Evolutionary conservation across 306 rosid species (phyloP).

Genomic region (Prunus mira): DNA sequence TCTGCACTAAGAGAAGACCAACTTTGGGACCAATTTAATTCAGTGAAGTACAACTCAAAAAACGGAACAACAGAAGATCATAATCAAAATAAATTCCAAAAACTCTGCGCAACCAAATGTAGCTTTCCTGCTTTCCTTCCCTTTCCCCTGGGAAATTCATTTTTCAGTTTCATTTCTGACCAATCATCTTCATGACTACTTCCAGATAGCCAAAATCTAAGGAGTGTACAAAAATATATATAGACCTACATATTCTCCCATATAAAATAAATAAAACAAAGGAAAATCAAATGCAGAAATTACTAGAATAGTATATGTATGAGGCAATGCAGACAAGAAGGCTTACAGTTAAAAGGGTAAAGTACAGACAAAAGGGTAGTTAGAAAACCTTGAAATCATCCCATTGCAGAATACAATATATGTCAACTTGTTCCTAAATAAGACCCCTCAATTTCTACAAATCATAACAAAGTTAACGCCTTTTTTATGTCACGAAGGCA

Average conservation of each 20-base stretch:
- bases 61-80: not conserved
- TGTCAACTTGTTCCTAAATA: conserved; percentile 26
- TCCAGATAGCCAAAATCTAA: not conserved
- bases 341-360: conserved; percentile 24
- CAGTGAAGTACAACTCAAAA: not conserved
- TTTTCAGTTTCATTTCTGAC: not conserved
- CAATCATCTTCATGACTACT: not conserved
- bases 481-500: not conserved
- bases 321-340: conserved; percentile 11
- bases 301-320: not conserved
- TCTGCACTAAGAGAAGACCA: not conserved
- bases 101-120: not conserved
- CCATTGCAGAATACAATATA: conserved; percentile 35
- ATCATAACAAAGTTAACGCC: conserved; percentile 5
- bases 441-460: conserved; percentile 29
- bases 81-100: not conserved
- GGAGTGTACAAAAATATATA: not conserved
- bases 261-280: not conserved
- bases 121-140: not conserved
- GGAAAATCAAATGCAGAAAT: not conserved
- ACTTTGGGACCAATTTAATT: not conserved
- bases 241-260: not conserved
- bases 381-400: conserved; percentile 28
- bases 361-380: conserved; percentile 21
- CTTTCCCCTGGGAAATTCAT: not conserved